These are phyloP conservation scores for Nitzschia sp. DNA, from an alignment of 108 stramenopile genomes.

Conservation along the genomic window DNA sequence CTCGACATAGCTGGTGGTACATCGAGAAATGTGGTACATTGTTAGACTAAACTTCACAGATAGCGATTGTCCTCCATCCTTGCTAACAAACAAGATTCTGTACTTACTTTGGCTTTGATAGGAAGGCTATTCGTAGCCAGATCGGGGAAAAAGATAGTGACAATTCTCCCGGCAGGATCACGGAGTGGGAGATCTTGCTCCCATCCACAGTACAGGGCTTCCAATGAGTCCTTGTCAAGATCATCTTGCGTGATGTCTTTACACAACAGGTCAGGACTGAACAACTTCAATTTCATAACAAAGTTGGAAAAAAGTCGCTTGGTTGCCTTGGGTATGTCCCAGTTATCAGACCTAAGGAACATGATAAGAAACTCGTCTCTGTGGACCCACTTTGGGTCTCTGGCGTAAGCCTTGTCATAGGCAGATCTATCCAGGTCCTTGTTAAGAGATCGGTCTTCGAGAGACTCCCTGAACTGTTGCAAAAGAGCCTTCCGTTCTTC, in stretches of 20 bases:
- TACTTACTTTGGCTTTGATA: too few relatives aligned
- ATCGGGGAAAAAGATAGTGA: conserved; percentile 4
- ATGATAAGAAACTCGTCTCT: conserved; percentile 12
- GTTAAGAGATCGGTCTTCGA: not conserved
- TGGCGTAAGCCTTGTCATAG: conserved; percentile 8
- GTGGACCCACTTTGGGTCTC: conserved; percentile 7
- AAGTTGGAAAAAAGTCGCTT: conserved; percentile 14
- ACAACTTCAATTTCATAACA: conserved; percentile 12
- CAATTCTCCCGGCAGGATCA: conserved; percentile 22
- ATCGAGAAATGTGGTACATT: too few relatives aligned
- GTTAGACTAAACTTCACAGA: too few relatives aligned
- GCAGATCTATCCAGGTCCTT: not conserved
- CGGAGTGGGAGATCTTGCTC: conserved; percentile 23
- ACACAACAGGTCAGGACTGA: conserved; percentile 13
- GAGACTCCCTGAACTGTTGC: too few relatives aligned
- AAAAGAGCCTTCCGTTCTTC: too few relatives aligned
- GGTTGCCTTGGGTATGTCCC: conserved; percentile 23
- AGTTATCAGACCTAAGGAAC: conserved; percentile 25
- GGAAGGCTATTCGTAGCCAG: too few relatives aligned
- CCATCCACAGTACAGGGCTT: conserved; percentile 6
- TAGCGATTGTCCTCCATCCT: too few relatives aligned
- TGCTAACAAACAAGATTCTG: too few relatives aligned
- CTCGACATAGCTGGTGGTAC: not conserved
- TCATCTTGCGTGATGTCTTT: conserved; percentile 21
- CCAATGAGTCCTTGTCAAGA: conserved; percentile 13